Conservation (phyloP, 371 early-diverging fungal species). For the Catenaria anguillulae region DNA sequence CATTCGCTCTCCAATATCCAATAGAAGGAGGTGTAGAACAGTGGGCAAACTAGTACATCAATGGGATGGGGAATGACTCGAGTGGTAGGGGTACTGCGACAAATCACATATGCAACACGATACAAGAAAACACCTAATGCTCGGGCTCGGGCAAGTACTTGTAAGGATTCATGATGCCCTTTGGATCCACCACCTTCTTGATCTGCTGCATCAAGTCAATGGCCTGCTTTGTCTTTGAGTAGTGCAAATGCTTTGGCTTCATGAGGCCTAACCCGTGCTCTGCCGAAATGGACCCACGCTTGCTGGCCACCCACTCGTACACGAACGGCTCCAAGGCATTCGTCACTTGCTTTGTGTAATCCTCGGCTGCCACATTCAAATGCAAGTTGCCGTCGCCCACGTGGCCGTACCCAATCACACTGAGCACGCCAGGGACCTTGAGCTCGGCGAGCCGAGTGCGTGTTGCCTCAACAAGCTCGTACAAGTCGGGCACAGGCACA, state of each 20-base stretch:
- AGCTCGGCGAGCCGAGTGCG: slow-evolving; percentile 38
- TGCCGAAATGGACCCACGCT: slow-evolving; percentile 41
- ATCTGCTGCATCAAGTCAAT: slow-evolving; percentile 44
- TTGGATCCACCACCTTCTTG: slow-evolving; percentile 60
- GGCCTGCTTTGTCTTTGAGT: slow-evolving; percentile 38
- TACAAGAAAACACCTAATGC: too few relatives aligned
- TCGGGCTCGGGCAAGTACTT: slow-evolving; percentile 41
- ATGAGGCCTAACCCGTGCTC: slow-evolving; percentile 60
- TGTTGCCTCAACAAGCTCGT: slow-evolving; percentile 67
- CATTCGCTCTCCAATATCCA: too few relatives aligned
- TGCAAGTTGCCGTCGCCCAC: slow-evolving; percentile 87
- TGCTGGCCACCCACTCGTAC: slow-evolving; percentile 59
- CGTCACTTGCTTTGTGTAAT: slow-evolving; percentile 25
- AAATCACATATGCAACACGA: too few relatives aligned
- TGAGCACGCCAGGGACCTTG: slow-evolving; percentile 42
- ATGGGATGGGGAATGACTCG: too few relatives aligned
- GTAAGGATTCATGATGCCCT: slow-evolving; percentile 74
- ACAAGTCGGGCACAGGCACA: slow-evolving; percentile 72
- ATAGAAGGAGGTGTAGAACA: too few relatives aligned
- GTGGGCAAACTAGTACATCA: too few relatives aligned
- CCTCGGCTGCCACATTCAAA: slow-evolving; percentile 66
- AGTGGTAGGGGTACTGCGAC: too few relatives aligned
- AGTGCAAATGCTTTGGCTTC: slow-evolving; percentile 46
- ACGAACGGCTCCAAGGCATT: slow-evolving; percentile 71
- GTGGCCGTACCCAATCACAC: slow-evolving; percentile 84